Evolutionary conservation across 2,329 filamentous ascomycete species (phyloP).

Genomic region (Ceratocystis destructans): DNA sequence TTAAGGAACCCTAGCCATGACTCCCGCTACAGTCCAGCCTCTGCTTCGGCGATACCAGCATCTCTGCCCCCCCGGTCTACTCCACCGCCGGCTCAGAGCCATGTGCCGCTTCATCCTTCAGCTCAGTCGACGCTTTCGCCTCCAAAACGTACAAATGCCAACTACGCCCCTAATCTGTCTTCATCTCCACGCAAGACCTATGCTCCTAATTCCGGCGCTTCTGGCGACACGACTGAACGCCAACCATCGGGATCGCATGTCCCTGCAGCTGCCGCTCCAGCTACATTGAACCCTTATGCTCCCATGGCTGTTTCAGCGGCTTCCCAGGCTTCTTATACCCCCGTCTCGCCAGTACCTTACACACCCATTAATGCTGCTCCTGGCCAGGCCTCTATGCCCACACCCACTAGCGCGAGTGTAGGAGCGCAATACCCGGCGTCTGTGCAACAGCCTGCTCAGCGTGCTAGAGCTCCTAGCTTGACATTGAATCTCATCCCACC

Average conservation of each 20-base stretch:
- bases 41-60: slow-evolving; percentile 22
- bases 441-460: slow-evolving; percentile 25
- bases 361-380: slow-evolving; percentile 21
- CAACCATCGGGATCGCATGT: slow-evolving; percentile 42
- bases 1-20: slow-evolving; percentile 23
- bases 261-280: slow-evolving; percentile 27
- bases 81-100: slow-evolving; percentile 33
- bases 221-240: slow-evolving; percentile 25
- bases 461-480: slow-evolving; percentile 40
- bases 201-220: neutral
- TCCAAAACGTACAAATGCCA: slow-evolving; percentile 39
- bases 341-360: neutral
- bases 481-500: slow-evolving; percentile 46
- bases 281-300: slow-evolving; percentile 2
- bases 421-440: slow-evolving; percentile 15
- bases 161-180: slow-evolving; percentile 28
- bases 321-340: neutral
- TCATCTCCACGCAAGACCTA: slow-evolving; percentile 13
- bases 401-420: slow-evolving; percentile 12
- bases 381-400: slow-evolving; percentile 6
- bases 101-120: slow-evolving; percentile 19
- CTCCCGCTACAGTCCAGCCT: slow-evolving; percentile 30
- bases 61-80: slow-evolving; percentile 30
- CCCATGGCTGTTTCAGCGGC: neutral
- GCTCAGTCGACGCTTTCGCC: slow-evolving; percentile 38